phyloP scores from a whole-genome alignment of 805 yeast genomes.

The Ogataea naganishii region DNA sequence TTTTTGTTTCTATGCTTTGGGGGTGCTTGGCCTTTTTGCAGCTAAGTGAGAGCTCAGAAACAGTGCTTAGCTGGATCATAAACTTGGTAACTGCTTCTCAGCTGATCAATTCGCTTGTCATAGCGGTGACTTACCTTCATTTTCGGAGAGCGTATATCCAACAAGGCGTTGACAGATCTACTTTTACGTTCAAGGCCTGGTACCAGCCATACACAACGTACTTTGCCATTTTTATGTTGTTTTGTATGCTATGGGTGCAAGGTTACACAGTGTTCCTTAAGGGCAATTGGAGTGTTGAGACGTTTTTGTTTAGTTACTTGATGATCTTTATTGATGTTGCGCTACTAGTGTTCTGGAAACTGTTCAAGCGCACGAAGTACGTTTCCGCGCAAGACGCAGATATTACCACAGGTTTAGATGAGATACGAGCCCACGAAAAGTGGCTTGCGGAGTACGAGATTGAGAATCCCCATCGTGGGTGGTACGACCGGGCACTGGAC shows the following conservation, averaged over 20 bases:
- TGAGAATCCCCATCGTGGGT: not conserved
- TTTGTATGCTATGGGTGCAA: constrained; percentile 32
- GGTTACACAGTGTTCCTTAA: constrained; percentile 36
- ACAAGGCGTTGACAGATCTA: constrained; percentile 38
- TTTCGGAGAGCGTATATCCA: constrained; percentile 51
- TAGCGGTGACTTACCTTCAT: constrained; percentile 49
- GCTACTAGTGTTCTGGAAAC: constrained; percentile 27
- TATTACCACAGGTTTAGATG: constrained; percentile 30
- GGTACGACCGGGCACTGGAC: not conserved
- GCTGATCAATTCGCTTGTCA: constrained; percentile 49
- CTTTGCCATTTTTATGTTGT: constrained; percentile 12
- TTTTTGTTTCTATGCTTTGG: constrained; percentile 46
- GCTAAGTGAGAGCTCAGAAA: constrained; percentile 47
- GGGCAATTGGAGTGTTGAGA: constrained; percentile 27
- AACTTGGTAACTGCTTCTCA: constrained; percentile 66
- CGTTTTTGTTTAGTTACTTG: constrained; percentile 31
- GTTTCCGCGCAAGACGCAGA: constrained; percentile 31
- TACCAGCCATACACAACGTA: constrained; percentile 20
- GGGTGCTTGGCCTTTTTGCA: constrained; percentile 63
- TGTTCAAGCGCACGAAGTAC: constrained; percentile 27
- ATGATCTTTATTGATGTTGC: constrained; percentile 30
- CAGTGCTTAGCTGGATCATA: constrained; percentile 65
- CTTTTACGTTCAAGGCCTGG: constrained; percentile 44
- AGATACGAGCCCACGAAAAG: constrained; percentile 31
- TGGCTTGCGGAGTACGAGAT: constrained; percentile 2